Conservation (phyloP, 2,329 filamentous ascomycete species). For the Alternaria burnsii region DNA sequence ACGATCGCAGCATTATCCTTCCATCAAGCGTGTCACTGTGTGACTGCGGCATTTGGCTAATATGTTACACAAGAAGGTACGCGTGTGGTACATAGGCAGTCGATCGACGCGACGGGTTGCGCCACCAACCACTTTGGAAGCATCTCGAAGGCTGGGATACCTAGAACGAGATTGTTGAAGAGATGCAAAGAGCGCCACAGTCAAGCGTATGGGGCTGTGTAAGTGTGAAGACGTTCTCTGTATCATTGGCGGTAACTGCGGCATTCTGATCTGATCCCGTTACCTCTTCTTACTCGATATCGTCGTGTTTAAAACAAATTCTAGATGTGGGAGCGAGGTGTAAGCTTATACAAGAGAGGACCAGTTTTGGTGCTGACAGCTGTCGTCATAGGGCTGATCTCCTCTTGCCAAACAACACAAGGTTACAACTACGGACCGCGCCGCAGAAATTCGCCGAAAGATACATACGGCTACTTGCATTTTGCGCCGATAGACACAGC, state of each 20-base stretch:
- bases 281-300: background rate
- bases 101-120: conserved; percentile 12
- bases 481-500: conserved; percentile 13
- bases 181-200: conserved; percentile 18
- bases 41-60: conserved; percentile 10
- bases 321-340: background rate
- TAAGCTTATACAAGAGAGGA: background rate
- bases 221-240: conserved; percentile 1
- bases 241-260: background rate
- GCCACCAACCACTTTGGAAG: conserved; percentile 19
- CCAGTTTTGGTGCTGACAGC: background rate
- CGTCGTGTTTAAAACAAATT: too few species aligned
- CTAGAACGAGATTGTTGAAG: conserved; percentile 5
- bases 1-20: conserved; percentile 12
- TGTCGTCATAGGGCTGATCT: conserved; percentile 9
- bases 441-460: conserved; percentile 11
- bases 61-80: conserved; percentile 14
- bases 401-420: background rate
- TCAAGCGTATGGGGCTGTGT: conserved; percentile 11
- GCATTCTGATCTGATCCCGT: background rate
- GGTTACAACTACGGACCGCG: conserved; percentile 13
- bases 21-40: conserved; percentile 18
- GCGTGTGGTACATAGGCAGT: conserved; percentile 10
- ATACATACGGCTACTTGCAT: conserved; percentile 12
- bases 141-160: conserved; percentile 10